Evolutionary conservation across 306 rosid genomes (phyloP), one percentile per base, ranked within the genome.

Genomic region (Begonia masoniana): DNA sequence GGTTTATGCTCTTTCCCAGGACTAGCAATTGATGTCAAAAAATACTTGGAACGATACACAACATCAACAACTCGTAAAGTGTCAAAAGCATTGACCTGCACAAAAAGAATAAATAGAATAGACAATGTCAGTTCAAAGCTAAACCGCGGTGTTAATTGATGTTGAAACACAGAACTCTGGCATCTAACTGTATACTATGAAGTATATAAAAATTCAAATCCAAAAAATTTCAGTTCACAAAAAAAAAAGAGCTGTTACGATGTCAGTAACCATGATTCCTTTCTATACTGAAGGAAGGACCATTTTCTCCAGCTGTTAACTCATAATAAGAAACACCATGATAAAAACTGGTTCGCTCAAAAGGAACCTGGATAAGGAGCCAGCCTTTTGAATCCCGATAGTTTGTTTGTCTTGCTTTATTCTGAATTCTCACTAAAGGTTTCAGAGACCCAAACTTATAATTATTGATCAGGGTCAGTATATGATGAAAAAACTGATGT

Each of bases 51-150:
- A 55, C 71, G 68, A 67, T 78, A 91, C 51, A 79, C 64, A 56
- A 73, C 76, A 81, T 91, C 94, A 39, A 91, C 82, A 49, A 81
- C 63, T 35, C 81, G 84, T 15, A 79, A 73, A 60, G 81, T 68
- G 69, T 77, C 80, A 73, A 76, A 91, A 60, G 86, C 94, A 78
- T 85, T 83, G 63, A 86, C 99, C 96, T 91, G 82, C 16, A 59
- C 13, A 70, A 42, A 15, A 55, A 21, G 63, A 16, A 61, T 47
- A 48, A 26, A 19, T 2, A 51, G 23, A 51, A 61, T n/a, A 19
- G 12, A 13, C 15, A 17, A 12, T 60, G 15, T 15, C 10, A 51
- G 31, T 17, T 42, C 42, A 14, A 56, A 47, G 36, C 15, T 43
- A 12, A 43, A 43, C 13, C 47, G 6, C 12, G 2, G 3, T 43